Base-by-base conservation (phyloP, 768 basidiomycete genomes). In the Boletus rex-veris region DNA sequence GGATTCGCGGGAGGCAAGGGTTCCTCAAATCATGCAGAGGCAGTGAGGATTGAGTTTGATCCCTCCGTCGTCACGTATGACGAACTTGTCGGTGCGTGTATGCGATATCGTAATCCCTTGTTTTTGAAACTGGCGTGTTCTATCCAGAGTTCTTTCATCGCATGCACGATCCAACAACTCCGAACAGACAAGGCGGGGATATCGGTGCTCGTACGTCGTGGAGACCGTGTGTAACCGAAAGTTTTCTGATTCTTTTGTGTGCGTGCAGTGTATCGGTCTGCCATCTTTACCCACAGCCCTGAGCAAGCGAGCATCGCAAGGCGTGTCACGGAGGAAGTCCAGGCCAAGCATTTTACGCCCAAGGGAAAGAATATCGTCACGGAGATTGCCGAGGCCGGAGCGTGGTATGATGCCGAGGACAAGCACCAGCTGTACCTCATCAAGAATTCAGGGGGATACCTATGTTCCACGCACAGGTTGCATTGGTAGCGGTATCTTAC, bases 61-160 rank as follows among this genome's bases (percentile, higher is more conserved):
- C 89, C 90, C 0, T 72, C 70, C 14, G 72, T 85, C 37, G 83
- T 98, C 26, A 77, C 77, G 14, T 98, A 96, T 62, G 90, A 75
- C 10, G 86, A 96, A 66, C 83, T 98, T 33, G 91, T 95, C 31
- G 89, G 90, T 86, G 67, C 59, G 88, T 80, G 3, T 28, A 30
- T 16, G 14, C 4, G 35, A 19, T 7, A 5, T 49, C 6, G 11
- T 9, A 31, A 5, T 40, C 19, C 21, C 4, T 26, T 31, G 31
- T 28, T 47, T 26, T 43, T 12, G 19, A 2, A 15, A 19, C 18
- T 36, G 48, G 48, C 3, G 35, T 31, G 1, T 39, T 31, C n/a
- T 67, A 85, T 38, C 12, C 68, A 86, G 92, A 96, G 71, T 95
- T 94, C 76, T 95, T 96, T 73, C 96, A 93, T 70, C 81, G 96